Percentiles rank a stretch among this genome's conserved stretches.
phyloP scores from a whole-genome alignment of 164 flowering plant genomes.

The Amborella trichopoda region DNA sequence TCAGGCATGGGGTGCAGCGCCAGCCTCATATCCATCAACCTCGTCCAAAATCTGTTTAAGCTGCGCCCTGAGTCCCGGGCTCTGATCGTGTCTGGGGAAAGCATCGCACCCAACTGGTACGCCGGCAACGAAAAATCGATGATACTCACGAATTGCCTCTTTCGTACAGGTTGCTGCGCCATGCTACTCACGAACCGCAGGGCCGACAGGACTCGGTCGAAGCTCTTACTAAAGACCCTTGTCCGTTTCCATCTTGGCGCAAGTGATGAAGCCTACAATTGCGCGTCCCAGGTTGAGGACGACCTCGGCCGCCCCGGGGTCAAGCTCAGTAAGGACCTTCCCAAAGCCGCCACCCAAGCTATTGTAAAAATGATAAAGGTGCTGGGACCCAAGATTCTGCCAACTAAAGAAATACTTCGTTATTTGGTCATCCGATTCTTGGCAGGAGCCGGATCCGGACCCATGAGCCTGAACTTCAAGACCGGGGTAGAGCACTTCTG shows the following conservation, averaged over 20 bases:
- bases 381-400: constrained; percentile 35
- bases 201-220: background rate
- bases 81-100: constrained; percentile 5
- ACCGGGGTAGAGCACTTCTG: constrained; percentile 47
- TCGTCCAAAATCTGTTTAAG: constrained; percentile 5
- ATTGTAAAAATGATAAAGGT: constrained; percentile 27
- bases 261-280: constrained; percentile 4
- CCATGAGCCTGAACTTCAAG: constrained; percentile 28
- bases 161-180: constrained; percentile 8
- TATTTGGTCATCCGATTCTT: constrained; percentile 9
- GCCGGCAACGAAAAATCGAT: constrained; percentile 8
- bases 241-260: constrained; percentile 9
- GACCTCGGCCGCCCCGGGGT: constrained; percentile 4
- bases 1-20: constrained; percentile 11
- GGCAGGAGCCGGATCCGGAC: background rate
- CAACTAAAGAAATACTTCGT: constrained; percentile 28
- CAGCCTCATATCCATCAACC: constrained; percentile 6
- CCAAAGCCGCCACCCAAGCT: constrained; percentile 40
- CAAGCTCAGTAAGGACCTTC: constrained; percentile 18
- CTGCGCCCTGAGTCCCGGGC: constrained; percentile 2
- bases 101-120: constrained; percentile 5
- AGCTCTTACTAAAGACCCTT: constrained; percentile 5
- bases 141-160: constrained; percentile 9
- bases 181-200: constrained; percentile 8
- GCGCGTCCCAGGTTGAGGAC: constrained; percentile 8